Base-by-base conservation (phyloP, 1,139 yeast genomes). In the Pichia cactophila region DNA sequence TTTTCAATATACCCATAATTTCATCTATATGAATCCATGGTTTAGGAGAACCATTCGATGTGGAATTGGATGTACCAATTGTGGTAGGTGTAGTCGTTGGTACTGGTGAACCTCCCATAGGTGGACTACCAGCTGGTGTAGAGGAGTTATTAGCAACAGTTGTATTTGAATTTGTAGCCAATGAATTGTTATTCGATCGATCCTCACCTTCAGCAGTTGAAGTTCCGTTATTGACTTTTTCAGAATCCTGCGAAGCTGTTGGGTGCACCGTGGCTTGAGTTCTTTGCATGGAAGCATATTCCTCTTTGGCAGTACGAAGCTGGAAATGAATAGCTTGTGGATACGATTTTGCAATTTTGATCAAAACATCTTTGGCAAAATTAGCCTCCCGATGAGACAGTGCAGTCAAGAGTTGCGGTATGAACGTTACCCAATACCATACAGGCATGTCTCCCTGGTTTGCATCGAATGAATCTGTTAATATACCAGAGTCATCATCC, bases 261-360 rank as follows among this genome's bases (percentile, higher is more conserved):
- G 47, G 46, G 7, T 45, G 46, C n/a, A 20, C 50, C 6, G 52
- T 44, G 11, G 50, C 26, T 54, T 56, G 55, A 63, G 87, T 96
- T 50, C 94, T 76, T 64, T 88, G 96, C 50, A 89, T 78, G 9
- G 88, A 89, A 4, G 90, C 83, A 67, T 84, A 87, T 61, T 94
- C 98, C 64, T 92, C 99, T 62, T 86, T 86, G 0, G 97, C 87
- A 0, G 98, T 94, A 56, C 98, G 75, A 61, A 94, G 75, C 62
- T 90, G 97, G 81, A 89, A 92, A 63, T 92, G 97, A 52, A 94
- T 74, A 0, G 98, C 96, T 68, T 94, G 99, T 2, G 99, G 99
- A 67, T 86, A 94, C 48, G 89, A 83, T 71, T 92, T 92, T 1
- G 98, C 98, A 62, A 94, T 92, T 60, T 95, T 77, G 45, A 89